Evolutionary conservation across 176 grass and related monocot genomes (phyloP), one percentile per base, ranked within the genome.

Genomic region (Zea mays): DNA sequence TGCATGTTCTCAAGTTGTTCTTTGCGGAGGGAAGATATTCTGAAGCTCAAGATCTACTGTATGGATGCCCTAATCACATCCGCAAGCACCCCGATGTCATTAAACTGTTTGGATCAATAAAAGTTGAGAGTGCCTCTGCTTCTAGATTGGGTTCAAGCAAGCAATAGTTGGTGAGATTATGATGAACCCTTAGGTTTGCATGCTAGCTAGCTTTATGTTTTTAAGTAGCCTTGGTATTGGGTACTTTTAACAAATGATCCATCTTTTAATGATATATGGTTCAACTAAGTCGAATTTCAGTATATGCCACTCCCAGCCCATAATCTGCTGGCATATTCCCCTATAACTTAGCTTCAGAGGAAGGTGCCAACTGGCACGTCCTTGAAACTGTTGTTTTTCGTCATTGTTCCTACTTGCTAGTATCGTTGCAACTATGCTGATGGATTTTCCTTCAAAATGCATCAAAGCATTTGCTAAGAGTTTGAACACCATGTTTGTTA

Each of bases 41-140:
- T 58, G 87, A 99, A 43, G 96, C 96, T 71, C 87, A 89, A 40
- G 90, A 95, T 73, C 85, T 99, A 74, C 75, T 99, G 15, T 95
- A 89, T 56, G 89, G 85, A 71, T 99, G 90, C 68, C 92, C 96
- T 38, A 56, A 75, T 75, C 96, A 99, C 81, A 87, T 95, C 75
- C 87, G 92, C 70, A 95, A 81, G 74, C 68, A 92, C 66, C 61
- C 19, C 7, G 85, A 92, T 0, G 41, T 95, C 52, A 85, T 48
- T 64, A 76, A 95, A 52, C 44, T 99, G 62, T 90, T 95, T 94
- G 87, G 83, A 82, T 81, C 86, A 15, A 44, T 71, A 65, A 83
- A 88, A 70, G 73, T 20, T 65, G 54, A 91, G 72, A 84, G 60
- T 62, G 38, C 78, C 73, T 46, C 65, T 79, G 44, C 78, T 69